Base-by-base conservation (phyloP, 2,329 filamentous ascomycete species). In the Westerdykella sp. region DNA sequence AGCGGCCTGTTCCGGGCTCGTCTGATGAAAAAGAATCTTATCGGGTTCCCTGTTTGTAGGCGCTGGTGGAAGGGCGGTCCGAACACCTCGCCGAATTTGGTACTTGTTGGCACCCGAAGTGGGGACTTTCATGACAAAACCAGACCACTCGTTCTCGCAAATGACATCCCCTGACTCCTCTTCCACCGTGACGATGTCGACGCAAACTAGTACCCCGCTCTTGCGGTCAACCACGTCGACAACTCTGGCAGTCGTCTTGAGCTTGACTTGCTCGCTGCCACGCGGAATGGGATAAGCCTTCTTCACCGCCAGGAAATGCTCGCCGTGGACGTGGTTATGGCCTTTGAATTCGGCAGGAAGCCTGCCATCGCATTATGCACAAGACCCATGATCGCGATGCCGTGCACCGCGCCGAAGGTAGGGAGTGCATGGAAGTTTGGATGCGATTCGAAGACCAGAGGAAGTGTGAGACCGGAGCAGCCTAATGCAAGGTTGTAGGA, bases 401-500 rank as follows among this genome's bases (percentile, higher is more conserved):
- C 39, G 13, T 41, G 48, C 13, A 50, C 45, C 25, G 42, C 37
- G 31, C 45, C 48, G 23, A 44, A 49, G 6, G 47, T 49, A 18
- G 47, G 47, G 14, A 49, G 41, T 13, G 47, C 44, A 28, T 47
- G 44, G 18, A 49, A 49, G 22, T 38, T 38, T 1, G 42, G 47
- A n/a, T 46, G 39, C 23, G 30, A 25, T 45, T 49, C 47, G 36
- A 39, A 47, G 32, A 46, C 41, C 9, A 49, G 34, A 12, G 41
- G n/a, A n/a, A 49, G 42, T 18, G 39, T 30, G 9, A 15, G 34
- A 34, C 48, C 48, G 4, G 43, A 41, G 15, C 43, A 43, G 15
- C 48, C 46, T 11, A 50, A 39, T 12, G 48, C 48, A 35, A 50
- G 42, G 36, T 50, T 50, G 46, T 50, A 50, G 21, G 48, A 45